These are phyloP conservation scores for Phytopythium montanum DNA, from an alignment of 352 stramenopile genomes.

Conservation along the genomic window DNA sequence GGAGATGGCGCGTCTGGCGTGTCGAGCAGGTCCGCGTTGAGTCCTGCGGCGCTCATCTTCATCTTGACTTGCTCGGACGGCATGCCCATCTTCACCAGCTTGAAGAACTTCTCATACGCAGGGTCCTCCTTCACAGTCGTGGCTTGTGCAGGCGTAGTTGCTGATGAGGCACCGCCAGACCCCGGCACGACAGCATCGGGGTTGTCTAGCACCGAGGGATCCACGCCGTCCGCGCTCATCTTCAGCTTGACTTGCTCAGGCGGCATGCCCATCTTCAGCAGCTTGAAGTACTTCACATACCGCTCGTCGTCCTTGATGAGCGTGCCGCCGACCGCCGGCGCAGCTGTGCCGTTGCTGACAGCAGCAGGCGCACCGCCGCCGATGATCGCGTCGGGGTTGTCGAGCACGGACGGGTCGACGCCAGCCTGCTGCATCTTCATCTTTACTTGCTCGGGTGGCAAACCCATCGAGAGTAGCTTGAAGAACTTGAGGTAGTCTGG, in stretches of 20 bases:
- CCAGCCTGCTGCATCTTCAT: constrained; percentile 82
- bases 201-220: constrained; percentile 89
- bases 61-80: constrained; percentile 90
- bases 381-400: constrained; percentile 66
- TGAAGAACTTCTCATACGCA: constrained; percentile 94
- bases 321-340: constrained; percentile 10
- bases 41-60: constrained; percentile 82
- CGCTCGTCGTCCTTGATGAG: constrained; percentile 72
- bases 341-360: neutral
- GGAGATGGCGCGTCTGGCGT: constrained; percentile 68
- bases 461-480: constrained; percentile 76
- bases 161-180: constrained; percentile 17
- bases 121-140: constrained; percentile 92
- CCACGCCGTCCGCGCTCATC: constrained; percentile 91
- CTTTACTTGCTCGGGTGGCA: constrained; percentile 80
- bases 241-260: constrained; percentile 93
- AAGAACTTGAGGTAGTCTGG: constrained; percentile 82
- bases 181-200: constrained; percentile 79
- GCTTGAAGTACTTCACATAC: constrained; percentile 96
- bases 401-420: constrained; percentile 59
- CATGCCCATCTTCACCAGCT: constrained; percentile 91
- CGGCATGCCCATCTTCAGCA: constrained; percentile 95
- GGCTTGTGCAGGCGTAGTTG: constrained; percentile 2
- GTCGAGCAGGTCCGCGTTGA: constrained; percentile 65
- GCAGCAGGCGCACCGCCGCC: constrained; percentile 23